Percentiles rank a stretch among this genome's conserved stretches.
Conservation (phyloP, 371 early-diverging fungal genomes). For the Mortierella sp. region DNA sequence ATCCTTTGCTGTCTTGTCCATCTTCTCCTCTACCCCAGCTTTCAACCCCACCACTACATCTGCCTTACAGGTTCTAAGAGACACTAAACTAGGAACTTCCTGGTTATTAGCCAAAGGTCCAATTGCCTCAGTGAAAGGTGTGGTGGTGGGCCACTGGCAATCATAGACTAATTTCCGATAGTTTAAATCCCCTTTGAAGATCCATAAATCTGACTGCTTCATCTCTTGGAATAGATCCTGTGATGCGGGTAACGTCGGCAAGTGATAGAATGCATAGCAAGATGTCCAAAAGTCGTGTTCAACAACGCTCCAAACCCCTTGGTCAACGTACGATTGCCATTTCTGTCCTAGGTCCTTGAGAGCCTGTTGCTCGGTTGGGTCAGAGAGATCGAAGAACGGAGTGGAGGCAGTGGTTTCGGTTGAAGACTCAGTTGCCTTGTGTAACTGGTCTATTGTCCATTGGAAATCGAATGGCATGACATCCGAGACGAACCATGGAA, state of each 20-base stretch:
- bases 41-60: conserved; percentile 88
- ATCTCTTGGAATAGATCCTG: conserved; percentile 73
- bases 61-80: conserved; percentile 90
- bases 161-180: conserved; percentile 95
- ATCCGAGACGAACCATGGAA: conserved; percentile 97
- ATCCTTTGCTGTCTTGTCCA: conserved; percentile 64
- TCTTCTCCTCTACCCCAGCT: conserved; percentile 68
- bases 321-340: conserved; percentile 75
- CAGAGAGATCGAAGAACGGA: conserved; percentile 60
- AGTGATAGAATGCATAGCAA: conserved; percentile 82
- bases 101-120: conserved; percentile 69
- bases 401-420: conserved; percentile 16
- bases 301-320: conserved; percentile 72
- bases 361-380: conserved; percentile 61
- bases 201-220: conserved; percentile 70
- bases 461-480: conserved; percentile 84
- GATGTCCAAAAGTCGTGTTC: conserved; percentile 89
- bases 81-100: conserved; percentile 73
- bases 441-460: conserved; percentile 67
- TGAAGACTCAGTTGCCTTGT: conserved; percentile 19
- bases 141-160: conserved; percentile 84
- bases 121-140: conserved; percentile 85
- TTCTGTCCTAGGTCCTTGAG: conserved; percentile 68
- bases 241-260: conserved; percentile 69
- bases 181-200: conserved; percentile 98